Evolutionary conservation across 345 rosid genomes (phyloP).

Genomic region (Aquilaria malaccensis): DNA sequence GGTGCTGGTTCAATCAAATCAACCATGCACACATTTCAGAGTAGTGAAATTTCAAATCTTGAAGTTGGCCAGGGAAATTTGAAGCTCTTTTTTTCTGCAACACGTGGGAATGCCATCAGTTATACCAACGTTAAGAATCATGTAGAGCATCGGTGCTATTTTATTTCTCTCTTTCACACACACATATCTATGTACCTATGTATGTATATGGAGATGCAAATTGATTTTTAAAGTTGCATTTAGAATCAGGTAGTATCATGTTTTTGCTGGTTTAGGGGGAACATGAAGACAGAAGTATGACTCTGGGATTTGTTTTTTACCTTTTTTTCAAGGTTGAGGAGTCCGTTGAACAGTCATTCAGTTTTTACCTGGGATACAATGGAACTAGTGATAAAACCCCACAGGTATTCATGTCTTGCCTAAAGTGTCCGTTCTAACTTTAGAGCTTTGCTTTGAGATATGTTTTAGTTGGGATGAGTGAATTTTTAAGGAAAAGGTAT

Average conservation of each 20-base stretch:
- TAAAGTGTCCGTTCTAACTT: constrained; percentile 9
- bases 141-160: constrained; percentile 28
- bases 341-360: constrained; percentile 56
- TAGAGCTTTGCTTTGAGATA: no score
- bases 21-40: constrained; percentile 33
- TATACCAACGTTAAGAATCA: constrained; percentile 53
- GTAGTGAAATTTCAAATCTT: constrained; percentile 32
- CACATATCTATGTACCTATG: not conserved
- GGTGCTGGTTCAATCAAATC: constrained; percentile 52
- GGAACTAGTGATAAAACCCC: constrained; percentile 61
- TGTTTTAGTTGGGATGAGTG: no score
- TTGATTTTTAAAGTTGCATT: not conserved
- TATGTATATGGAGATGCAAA: not conserved
- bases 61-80: constrained; percentile 70
- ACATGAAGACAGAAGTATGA: constrained; percentile 1
- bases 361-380: constrained; percentile 59
- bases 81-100: constrained; percentile 53
- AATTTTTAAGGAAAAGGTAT: not conserved
- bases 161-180: constrained; percentile 4
- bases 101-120: constrained; percentile 30
- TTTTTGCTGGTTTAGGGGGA: not conserved
- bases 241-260: constrained; percentile 1
- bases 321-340: constrained; percentile 48
- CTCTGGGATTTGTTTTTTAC: constrained; percentile 21
- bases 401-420: constrained; percentile 46